phyloP scores from a whole-genome alignment of 2,329 filamentous ascomycete species.

The Neonectria faginata region DNA sequence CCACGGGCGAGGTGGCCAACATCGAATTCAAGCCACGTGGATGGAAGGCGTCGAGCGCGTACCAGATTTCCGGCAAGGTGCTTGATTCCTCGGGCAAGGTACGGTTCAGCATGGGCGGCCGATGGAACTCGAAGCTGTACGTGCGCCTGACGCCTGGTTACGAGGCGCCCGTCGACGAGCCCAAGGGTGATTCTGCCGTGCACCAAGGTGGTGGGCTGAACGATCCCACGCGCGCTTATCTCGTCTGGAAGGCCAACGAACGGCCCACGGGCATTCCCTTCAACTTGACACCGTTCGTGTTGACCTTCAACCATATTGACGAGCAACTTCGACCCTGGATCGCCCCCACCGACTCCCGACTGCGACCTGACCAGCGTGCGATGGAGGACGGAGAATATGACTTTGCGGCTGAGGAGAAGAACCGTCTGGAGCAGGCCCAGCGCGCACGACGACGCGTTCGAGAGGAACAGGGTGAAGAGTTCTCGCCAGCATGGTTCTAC shows the following conservation, averaged over 20 bases:
- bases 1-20: conserved; percentile 88
- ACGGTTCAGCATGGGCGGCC: conserved; percentile 88
- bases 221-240: conserved; percentile 81
- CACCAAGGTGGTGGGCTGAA: conserved; percentile 66
- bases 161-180: conserved; percentile 77
- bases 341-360: conserved; percentile 92
- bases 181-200: conserved; percentile 54
- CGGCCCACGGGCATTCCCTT: conserved; percentile 90
- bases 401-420: conserved; percentile 92
- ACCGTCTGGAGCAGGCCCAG: conserved; percentile 92
- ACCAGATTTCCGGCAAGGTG: conserved; percentile 88
- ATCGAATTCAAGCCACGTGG: conserved; percentile 95
- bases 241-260: conserved; percentile 91
- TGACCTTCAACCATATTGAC: conserved; percentile 92
- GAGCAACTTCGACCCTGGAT: conserved; percentile 82
- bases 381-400: conserved; percentile 99
- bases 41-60: conserved; percentile 94
- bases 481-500: conserved; percentile 85
- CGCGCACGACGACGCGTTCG: conserved; percentile 77
- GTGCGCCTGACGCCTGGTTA: conserved; percentile 92
- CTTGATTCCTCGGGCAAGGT: conserved; percentile 83
- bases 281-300: conserved; percentile 95
- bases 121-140: conserved; percentile 98
- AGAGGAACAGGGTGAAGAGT: conserved; percentile 84
- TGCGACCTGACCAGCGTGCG: conserved; percentile 92